Evolutionary conservation across 2,329 filamentous ascomycete species (phyloP).

Genomic region (Ambrosiella cleistominuta): DNA sequence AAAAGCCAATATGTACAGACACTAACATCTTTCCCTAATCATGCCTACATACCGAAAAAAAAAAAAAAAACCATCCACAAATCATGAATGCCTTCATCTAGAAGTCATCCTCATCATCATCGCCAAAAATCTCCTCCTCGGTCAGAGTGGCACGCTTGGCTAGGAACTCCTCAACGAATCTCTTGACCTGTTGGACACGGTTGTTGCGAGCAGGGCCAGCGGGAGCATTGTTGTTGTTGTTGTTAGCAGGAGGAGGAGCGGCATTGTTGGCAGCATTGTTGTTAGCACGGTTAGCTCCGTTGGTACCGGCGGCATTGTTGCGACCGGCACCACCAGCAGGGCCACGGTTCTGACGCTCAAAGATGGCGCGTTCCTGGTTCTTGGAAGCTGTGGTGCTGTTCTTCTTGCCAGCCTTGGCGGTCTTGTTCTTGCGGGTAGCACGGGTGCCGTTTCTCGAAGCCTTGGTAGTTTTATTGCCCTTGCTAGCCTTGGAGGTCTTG

Average conservation of each 20-base stretch:
- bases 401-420: background rate
- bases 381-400: background rate
- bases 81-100: constrained; percentile 1
- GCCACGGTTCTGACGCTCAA: background rate
- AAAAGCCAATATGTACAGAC: too few relatives aligned
- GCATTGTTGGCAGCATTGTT: background rate
- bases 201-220: background rate
- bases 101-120: constrained; percentile 10
- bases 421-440: constrained; percentile 1
- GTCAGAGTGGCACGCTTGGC: constrained; percentile 4
- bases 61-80: background rate
- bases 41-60: background rate
- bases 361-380: background rate
- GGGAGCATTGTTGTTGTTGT: background rate
- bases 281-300: background rate
- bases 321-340: background rate
- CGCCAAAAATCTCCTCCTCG: constrained; percentile 8
- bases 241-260: background rate
- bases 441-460: background rate
- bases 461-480: background rate
- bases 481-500: background rate
- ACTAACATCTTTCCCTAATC: background rate
- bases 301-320: background rate
- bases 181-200: constrained; percentile 9
- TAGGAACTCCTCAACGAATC: constrained; percentile 8